Evolutionary conservation across 2,329 filamentous ascomycete species (phyloP), one percentile per base, ranked within the genome.

Genomic region (Blumeria graminis): DNA sequence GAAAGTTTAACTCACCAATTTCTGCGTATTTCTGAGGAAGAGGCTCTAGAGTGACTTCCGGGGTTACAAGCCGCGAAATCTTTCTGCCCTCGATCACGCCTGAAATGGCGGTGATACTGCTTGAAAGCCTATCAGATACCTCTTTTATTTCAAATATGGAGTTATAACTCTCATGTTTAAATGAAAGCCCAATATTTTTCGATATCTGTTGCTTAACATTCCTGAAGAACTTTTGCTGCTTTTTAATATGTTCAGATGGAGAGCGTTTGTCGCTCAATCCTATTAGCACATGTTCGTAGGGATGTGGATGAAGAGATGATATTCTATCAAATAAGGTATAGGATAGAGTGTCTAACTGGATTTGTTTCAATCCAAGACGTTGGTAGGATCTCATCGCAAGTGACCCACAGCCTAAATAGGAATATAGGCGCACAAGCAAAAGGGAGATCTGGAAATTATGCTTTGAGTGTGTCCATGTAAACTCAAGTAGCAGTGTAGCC

Each of bases 291-390:
- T 61, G 57, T 14, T 32, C 56, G 50, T 65, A 65, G 7, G 61
- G 58, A 50, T 66, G 66, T 7, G 69, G 69, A 59, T 70, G 68
- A 7, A 70, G 60, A 6, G 64, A 65, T 8, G 69, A 70, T 43
- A 70, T 66, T 41, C 69, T 62, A 52, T 69, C 68, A 41, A 70
- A 64, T 1, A 70, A 56, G 28, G 63, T 65, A 54, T 70, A 69
- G 6, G 68, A 66, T 53, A 71, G 56, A 1, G 69, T 70, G 58
- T 70, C 68, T 36, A 67, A 63, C 58, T 71, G 69, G 41, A 71
- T 65, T 57, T 70, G 67, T 56, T 71, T 71, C 54, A 70, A 62
- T 45, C 63, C 63, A 22, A 71, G 61, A 43, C 66, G 63, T 45
- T 67, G 62, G 55, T 69, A 70, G 48, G 65, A 61, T 55, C 65